Conservation (phyloP, 2,329 filamentous ascomycete species). For the Tolypocladium ovalisporum region DNA sequence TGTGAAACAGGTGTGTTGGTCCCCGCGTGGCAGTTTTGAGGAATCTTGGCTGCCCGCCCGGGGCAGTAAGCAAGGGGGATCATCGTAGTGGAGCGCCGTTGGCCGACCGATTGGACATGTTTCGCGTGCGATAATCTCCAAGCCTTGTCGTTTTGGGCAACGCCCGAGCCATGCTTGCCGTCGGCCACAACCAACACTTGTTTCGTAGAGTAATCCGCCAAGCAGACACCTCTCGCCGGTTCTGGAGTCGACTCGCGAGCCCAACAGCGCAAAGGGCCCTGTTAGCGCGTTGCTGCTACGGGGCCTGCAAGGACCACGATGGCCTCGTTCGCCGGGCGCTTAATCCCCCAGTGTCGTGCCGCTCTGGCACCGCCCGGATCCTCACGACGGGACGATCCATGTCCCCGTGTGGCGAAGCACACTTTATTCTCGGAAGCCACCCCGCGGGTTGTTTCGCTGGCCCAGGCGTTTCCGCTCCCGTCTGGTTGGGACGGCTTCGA, state of each 20-base stretch:
- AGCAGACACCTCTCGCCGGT: not conserved
- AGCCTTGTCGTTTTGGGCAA: not conserved
- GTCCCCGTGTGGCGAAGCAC: not conserved
- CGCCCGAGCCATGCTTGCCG: not conserved
- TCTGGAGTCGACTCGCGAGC: not conserved
- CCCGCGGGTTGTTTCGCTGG: not conserved
- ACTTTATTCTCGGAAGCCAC: not conserved
- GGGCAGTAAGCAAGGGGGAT: not conserved
- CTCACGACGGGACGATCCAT: not conserved
- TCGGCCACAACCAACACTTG: not conserved
- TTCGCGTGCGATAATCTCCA: not conserved
- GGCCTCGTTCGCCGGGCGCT: not conserved
- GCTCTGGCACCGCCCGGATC: not conserved
- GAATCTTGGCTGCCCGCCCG: not conserved
- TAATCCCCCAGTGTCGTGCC: conserved; percentile 1
- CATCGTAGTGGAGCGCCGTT: not conserved
- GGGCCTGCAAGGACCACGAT: not conserved
- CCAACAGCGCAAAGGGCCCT: not conserved
- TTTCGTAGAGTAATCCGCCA: not conserved
- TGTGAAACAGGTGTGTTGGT: not conserved
- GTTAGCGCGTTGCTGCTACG: not conserved
- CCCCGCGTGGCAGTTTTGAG: not conserved
- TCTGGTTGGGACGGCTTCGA: not conserved
- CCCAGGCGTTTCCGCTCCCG: not conserved
- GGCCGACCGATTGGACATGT: not conserved